Conservation (phyloP, 352 stramenopile genomes). For the Pythium sp. region DNA sequence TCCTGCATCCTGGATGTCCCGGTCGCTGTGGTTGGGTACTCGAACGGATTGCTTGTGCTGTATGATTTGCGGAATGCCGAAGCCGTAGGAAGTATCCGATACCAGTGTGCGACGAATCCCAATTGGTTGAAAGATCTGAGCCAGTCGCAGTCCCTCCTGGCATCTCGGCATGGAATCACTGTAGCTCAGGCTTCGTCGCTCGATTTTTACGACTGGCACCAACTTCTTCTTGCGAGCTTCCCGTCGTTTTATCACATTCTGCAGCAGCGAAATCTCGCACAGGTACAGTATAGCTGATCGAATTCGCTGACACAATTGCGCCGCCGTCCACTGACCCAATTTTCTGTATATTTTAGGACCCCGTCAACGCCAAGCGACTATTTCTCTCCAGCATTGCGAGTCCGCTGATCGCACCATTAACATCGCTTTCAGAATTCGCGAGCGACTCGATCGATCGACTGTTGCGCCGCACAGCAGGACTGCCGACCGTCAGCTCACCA, state of each 20-base stretch:
- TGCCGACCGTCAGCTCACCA: not conserved
- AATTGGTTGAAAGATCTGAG: not conserved
- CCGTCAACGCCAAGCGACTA: slow-evolving; percentile 26
- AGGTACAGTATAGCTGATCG: slow-evolving; percentile 7
- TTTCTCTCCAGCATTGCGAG: slow-evolving; percentile 21
- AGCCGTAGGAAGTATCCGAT: slow-evolving; percentile 38
- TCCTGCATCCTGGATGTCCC: slow-evolving; percentile 31
- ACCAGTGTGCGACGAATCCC: not conserved
- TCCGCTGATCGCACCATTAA: not conserved
- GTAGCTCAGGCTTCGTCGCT: slow-evolving; percentile 14
- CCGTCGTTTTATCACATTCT: slow-evolving; percentile 25
- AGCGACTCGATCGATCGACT: slow-evolving; percentile 10
- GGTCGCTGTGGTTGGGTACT: slow-evolving; percentile 39
- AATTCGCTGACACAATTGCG: not conserved
- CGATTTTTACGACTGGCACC: slow-evolving; percentile 36
- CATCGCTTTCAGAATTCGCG: not conserved
- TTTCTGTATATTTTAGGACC: not conserved
- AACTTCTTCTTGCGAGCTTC: slow-evolving; percentile 37
- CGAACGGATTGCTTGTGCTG: slow-evolving; percentile 41
- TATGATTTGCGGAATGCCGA: slow-evolving; percentile 45
- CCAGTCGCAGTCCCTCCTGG: slow-evolving; percentile 1
- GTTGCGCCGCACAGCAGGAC: slow-evolving; percentile 13
- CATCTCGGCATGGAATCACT: not conserved
- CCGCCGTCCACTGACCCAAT: not conserved
- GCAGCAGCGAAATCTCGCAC: slow-evolving; percentile 21